phyloP scores from a whole-genome alignment of 768 basidiomycete genomes.

The Naganishia vishniacii region DNA sequence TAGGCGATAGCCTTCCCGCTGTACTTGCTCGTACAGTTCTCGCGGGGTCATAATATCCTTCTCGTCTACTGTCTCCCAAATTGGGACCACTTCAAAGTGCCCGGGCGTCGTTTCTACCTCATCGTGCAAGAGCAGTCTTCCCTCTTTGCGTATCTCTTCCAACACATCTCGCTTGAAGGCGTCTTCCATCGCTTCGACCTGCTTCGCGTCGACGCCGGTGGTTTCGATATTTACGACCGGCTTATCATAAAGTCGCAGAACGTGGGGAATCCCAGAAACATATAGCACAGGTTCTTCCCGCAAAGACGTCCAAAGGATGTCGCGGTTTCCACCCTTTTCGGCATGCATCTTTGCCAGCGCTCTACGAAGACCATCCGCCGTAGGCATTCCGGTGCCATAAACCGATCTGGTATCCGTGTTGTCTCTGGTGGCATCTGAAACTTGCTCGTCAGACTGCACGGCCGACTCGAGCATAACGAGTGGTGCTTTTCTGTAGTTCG shows the following conservation, averaged over 20 bases:
- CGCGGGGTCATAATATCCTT: constrained; percentile 48
- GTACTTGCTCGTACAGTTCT: constrained; percentile 46
- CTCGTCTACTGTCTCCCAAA: constrained; percentile 77
- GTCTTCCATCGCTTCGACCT: constrained; percentile 87
- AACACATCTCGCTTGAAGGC: constrained; percentile 82
- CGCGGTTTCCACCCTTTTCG: constrained; percentile 66
- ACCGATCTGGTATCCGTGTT: constrained; percentile 56
- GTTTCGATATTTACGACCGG: constrained; percentile 94
- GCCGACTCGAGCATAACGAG: constrained; percentile 47
- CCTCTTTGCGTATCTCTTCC: constrained; percentile 65
- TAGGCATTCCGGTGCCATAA: constrained; percentile 50
- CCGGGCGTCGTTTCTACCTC: constrained; percentile 92
- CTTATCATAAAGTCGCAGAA: constrained; percentile 70
- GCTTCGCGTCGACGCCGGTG: constrained; percentile 81
- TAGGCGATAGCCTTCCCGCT: constrained; percentile 55
- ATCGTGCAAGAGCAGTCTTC: constrained; percentile 84
- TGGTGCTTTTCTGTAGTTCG: constrained; percentile 82
- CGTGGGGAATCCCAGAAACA: constrained; percentile 56
- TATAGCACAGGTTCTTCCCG: constrained; percentile 95
- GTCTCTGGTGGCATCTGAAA: constrained; percentile 34
- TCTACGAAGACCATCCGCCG: constrained; percentile 59
- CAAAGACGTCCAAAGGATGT: constrained; percentile 88
- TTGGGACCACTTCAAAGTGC: constrained; percentile 79
- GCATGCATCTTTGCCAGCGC: constrained; percentile 76
- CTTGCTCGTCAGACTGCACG: constrained; percentile 6